Percentiles rank a stretch among this genome's conserved stretches.
phyloP scores from a whole-genome alignment of 2,329 filamentous ascomycete species.

The Sclerotinia minor region DNA sequence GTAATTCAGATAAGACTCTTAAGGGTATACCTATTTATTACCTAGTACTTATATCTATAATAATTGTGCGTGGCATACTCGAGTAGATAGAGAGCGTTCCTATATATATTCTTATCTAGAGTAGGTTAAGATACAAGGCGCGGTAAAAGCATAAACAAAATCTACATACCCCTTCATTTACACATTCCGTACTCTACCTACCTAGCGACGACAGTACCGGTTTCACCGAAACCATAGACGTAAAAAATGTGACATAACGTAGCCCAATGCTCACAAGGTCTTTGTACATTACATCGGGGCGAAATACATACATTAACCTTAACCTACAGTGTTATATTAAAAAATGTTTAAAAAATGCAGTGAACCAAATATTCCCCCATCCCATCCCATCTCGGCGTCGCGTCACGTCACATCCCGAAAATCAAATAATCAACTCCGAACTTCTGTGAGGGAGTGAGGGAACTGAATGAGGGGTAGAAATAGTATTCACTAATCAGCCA shows the following conservation, averaged over 20 bases:
- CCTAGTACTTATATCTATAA: neutral
- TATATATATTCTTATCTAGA: neutral
- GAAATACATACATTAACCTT: neutral
- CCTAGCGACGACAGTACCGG: constrained; percentile 11
- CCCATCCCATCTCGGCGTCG: constrained; percentile 13
- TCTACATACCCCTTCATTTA: constrained; percentile 18
- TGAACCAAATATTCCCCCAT: neutral
- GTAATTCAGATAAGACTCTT: constrained; percentile 17
- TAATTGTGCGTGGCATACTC: neutral
- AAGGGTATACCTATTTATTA: neutral
- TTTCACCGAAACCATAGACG: neutral
- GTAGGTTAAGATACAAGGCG: too few species aligned
- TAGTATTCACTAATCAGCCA: neutral
- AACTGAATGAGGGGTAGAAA: constrained; percentile 16
- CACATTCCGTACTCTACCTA: constrained; percentile 7
- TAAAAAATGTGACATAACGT: neutral
- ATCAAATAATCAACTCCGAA: neutral
- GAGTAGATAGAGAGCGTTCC: neutral
- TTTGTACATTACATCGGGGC: neutral
- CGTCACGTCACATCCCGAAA: constrained; percentile 12
- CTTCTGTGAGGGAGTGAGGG: neutral
- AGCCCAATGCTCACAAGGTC: neutral
- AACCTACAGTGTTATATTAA: too few species aligned
- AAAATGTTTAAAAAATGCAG: neutral
- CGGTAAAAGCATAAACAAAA: neutral